Evolutionary conservation across 1,139 yeast species (phyloP).

Genomic region (Trichomonascaceae sp.): DNA sequence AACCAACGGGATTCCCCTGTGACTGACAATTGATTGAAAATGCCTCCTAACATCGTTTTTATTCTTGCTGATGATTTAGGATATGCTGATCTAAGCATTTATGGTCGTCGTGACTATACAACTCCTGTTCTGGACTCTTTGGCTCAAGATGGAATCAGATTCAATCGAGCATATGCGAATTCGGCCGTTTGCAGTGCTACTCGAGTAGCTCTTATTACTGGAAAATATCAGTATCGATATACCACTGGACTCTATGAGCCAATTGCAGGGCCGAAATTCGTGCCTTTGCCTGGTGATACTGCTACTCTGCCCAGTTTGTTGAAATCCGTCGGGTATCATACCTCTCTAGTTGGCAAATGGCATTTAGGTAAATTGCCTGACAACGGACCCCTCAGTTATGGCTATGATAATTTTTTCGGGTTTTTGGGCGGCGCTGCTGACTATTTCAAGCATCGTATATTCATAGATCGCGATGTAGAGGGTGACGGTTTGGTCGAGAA

Average conservation of each 20-base stretch:
- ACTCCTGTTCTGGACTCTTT: slow-evolving; percentile 48
- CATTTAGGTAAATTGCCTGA: slow-evolving; percentile 48
- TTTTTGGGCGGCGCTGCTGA: slow-evolving; percentile 55
- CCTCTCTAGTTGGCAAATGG: slow-evolving; percentile 53
- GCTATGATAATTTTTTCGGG: slow-evolving; percentile 47
- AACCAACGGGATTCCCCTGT: not conserved
- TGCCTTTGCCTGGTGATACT: slow-evolving; percentile 45
- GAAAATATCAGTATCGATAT: slow-evolving; percentile 58
- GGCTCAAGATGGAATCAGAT: slow-evolving; percentile 42
- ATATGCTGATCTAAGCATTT: slow-evolving; percentile 49
- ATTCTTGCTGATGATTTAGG: slow-evolving; percentile 61
- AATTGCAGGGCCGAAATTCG: slow-evolving; percentile 26
- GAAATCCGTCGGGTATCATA: slow-evolving; percentile 43
- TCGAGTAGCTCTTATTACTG: slow-evolving; percentile 54
- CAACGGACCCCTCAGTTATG: slow-evolving; percentile 47
- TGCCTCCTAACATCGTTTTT: slow-evolving; percentile 41
- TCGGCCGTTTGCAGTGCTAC: slow-evolving; percentile 63
- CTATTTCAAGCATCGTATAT: slow-evolving; percentile 34
- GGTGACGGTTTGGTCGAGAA: slow-evolving; percentile 38
- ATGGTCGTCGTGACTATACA: slow-evolving; percentile 51
- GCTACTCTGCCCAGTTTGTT: slow-evolving; percentile 50
- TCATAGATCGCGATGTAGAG: slow-evolving; percentile 15
- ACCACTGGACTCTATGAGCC: slow-evolving; percentile 45
- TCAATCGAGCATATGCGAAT: slow-evolving; percentile 56
- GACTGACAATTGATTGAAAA: not conserved